Conservation (phyloP, 345 rosid species). For the Geranium brycei region DNA sequence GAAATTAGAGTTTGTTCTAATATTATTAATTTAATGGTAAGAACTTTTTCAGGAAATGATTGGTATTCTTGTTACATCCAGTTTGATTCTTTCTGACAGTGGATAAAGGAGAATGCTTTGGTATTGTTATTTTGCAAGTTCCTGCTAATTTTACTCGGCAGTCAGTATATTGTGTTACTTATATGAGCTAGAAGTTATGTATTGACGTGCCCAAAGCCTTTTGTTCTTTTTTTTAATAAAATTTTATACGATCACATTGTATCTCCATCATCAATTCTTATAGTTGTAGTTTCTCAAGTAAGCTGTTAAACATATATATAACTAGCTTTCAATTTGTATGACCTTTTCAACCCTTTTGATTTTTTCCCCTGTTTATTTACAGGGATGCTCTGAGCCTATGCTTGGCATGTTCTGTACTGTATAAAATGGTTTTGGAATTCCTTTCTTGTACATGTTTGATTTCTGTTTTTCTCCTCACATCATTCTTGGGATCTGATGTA, state of each 20-base stretch:
- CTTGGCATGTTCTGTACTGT: constrained; percentile 14
- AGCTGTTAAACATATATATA: no score
- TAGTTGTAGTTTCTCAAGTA: background rate
- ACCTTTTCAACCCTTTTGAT: constrained; percentile 13
- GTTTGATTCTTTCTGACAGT: background rate
- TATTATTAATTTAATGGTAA: no score
- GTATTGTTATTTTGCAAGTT: background rate
- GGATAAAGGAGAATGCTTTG: background rate
- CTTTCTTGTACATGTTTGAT: background rate
- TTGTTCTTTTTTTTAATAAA: background rate
- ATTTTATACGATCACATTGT: no score
- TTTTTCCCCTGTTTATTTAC: constrained; percentile 12
- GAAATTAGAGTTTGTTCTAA: background rate
- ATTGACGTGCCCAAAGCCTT: background rate
- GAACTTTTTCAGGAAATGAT: background rate
- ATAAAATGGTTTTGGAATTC: background rate
- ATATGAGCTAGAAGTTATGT: background rate
- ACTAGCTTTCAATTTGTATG: background rate
- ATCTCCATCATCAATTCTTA: background rate
- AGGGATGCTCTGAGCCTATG: constrained; percentile 29
- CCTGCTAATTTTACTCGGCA: background rate
- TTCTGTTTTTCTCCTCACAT: background rate
- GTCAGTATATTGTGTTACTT: background rate
- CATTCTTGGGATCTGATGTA: background rate
- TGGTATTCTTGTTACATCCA: no score